phyloP scores from a whole-genome alignment of 1,284 basidiomycete species.

The Papiliotrema terrestris region DNA sequence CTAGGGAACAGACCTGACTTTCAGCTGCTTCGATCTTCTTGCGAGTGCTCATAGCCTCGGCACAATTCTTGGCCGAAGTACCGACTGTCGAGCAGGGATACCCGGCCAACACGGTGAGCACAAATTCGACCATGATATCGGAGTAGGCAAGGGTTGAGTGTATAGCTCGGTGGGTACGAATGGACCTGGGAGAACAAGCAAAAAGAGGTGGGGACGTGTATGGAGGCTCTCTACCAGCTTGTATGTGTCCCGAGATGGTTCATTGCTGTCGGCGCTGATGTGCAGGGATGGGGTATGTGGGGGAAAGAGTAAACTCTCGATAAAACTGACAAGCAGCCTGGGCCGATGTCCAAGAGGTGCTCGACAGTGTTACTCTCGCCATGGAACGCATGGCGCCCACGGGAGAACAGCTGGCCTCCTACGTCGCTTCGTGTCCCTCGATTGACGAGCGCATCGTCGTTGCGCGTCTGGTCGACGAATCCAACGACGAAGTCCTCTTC shows the following conservation, averaged over 20 bases:
- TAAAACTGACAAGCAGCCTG: slow-evolving; percentile 10
- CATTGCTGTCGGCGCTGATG: background rate
- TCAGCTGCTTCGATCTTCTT: slow-evolving; percentile 25
- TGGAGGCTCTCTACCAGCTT: slow-evolving; percentile 32
- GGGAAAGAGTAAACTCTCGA: no score
- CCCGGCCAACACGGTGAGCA: slow-evolving; percentile 26
- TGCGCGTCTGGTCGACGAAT: background rate
- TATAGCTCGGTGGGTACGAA: slow-evolving; percentile 29
- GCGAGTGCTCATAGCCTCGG: slow-evolving; percentile 22
- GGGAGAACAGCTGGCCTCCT: slow-evolving; percentile 6
- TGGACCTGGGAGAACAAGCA: slow-evolving; percentile 42
- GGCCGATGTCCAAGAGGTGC: slow-evolving; percentile 12
- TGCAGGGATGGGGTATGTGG: slow-evolving; percentile 3
- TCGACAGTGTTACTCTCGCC: slow-evolving; percentile 5
- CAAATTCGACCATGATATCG: background rate
- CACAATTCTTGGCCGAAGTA: slow-evolving; percentile 31
- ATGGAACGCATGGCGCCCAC: slow-evolving; percentile 16
- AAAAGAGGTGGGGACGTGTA: slow-evolving; percentile 20
- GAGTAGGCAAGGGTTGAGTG: background rate
- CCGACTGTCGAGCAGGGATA: slow-evolving; percentile 42
- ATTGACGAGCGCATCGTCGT: background rate
- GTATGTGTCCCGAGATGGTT: slow-evolving; percentile 18
- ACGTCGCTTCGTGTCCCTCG: background rate
- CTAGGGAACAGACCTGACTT: background rate
- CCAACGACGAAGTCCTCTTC: background rate